Percentiles rank a stretch among this genome's conserved stretches.
Evolutionary conservation across 1,139 yeast genomes (phyloP).

Genomic region (Candida pseudocylindracea): DNA sequence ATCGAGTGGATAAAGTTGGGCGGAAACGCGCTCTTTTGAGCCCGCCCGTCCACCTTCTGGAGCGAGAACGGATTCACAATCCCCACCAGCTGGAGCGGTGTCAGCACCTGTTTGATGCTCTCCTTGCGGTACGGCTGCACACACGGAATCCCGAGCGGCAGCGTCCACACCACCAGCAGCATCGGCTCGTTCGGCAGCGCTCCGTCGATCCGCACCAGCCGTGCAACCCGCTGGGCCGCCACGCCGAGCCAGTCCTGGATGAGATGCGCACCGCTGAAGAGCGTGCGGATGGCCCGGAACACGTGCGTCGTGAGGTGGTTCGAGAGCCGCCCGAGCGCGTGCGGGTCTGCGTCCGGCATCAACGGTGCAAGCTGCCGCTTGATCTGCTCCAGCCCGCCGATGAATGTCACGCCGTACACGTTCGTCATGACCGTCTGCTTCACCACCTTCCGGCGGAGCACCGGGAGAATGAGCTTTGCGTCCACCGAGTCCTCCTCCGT

Average conservation of each 20-base stretch:
- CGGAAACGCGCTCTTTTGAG: constrained; percentile 85
- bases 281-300: constrained; percentile 62
- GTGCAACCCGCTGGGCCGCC: constrained; percentile 62
- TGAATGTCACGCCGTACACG: constrained; percentile 90
- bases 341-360: constrained; percentile 15
- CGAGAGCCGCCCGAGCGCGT: constrained; percentile 10
- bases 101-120: constrained; percentile 38
- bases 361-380: constrained; percentile 31
- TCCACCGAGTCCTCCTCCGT: constrained; percentile 37
- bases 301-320: constrained; percentile 60
- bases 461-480: constrained; percentile 35
- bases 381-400: constrained; percentile 86
- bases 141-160: constrained; percentile 82
- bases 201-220: constrained; percentile 47
- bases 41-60: constrained; percentile 66
- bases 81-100: constrained; percentile 66
- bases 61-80: constrained; percentile 71
- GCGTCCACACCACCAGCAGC: constrained; percentile 93
- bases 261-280: constrained; percentile 80
- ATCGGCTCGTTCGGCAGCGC: constrained; percentile 32
- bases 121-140: constrained; percentile 84
- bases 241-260: constrained; percentile 95
- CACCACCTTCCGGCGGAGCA: constrained; percentile 68
- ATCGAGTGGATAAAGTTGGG: constrained; percentile 90
- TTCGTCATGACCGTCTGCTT: constrained; percentile 98